A percentile compares a stretch with the other conserved stretches of the same genome.
Evolutionary conservation across 2,329 filamentous ascomycete species (phyloP).

Genomic region (Neurospora sp.): DNA sequence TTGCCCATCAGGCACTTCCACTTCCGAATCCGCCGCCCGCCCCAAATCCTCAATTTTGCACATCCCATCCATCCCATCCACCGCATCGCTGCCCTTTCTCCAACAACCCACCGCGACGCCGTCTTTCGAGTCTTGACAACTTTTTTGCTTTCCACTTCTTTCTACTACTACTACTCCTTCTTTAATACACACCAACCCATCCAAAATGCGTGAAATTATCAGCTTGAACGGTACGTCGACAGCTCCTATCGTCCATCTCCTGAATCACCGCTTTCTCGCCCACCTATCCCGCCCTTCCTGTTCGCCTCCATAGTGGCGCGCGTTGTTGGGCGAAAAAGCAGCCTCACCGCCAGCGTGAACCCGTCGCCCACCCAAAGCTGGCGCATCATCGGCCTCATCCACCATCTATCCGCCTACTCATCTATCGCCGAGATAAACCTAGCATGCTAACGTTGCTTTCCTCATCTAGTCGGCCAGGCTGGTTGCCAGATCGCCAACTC

Average conservation of each 20-base stretch:
- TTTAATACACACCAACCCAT: constrained; percentile 1
- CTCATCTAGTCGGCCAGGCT: constrained; percentile 80
- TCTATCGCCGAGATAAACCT: neutral
- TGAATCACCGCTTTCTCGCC: constrained; percentile 2
- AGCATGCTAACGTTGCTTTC: constrained; percentile 13
- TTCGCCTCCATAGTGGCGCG: constrained; percentile 12
- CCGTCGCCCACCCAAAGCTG: neutral
- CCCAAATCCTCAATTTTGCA: constrained; percentile 19
- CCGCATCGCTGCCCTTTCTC: neutral
- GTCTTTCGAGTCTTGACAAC: constrained; percentile 10
- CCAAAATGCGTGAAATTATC: constrained; percentile 21
- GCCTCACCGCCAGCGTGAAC: neutral
- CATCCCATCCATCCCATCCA: constrained; percentile 7
- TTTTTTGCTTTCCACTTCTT: constrained; percentile 10
- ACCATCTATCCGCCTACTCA: neutral
- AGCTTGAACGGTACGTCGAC: constrained; percentile 20
- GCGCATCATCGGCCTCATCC: neutral
- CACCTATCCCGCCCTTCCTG: constrained; percentile 1
- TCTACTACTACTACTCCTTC: neutral
- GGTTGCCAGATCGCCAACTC: constrained; percentile 99
- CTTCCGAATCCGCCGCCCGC: constrained; percentile 14
- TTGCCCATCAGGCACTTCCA: neutral
- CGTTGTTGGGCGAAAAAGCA: constrained; percentile 1
- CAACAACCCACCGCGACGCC: constrained; percentile 5
- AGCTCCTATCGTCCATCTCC: neutral